Evolutionary conservation across 805 yeast genomes (phyloP).

Genomic region (Yarrowia phangngaensis): DNA sequence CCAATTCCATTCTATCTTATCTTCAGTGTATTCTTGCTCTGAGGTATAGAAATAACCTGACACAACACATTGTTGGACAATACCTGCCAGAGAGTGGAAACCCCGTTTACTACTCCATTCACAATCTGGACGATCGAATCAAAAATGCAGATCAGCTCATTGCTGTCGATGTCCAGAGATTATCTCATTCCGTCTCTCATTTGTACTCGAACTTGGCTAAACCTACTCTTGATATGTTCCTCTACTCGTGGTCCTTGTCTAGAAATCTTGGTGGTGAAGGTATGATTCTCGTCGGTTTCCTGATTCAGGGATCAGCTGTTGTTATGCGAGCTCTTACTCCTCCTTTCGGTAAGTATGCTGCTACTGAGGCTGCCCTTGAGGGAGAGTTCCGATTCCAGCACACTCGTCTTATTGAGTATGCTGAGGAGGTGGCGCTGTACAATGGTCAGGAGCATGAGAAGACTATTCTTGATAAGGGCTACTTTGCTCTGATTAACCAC

Average conservation of each 20-base stretch:
- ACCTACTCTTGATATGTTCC: constrained; percentile 71
- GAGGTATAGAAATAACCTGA: constrained; percentile 58
- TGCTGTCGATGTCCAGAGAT: constrained; percentile 72
- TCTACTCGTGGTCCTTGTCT: constrained; percentile 75
- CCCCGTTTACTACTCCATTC: constrained; percentile 69
- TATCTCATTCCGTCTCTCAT: constrained; percentile 65
- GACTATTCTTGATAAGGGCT: constrained; percentile 70
- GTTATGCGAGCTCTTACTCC: constrained; percentile 76
- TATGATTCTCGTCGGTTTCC: constrained; percentile 67
- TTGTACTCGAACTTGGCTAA: constrained; percentile 80
- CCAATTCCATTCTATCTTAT: constrained; percentile 59
- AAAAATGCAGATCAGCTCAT: constrained; percentile 79
- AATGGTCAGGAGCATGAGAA: constrained; percentile 78
- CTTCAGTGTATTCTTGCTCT: constrained; percentile 41
- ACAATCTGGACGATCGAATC: constrained; percentile 55
- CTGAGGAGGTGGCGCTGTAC: constrained; percentile 83
- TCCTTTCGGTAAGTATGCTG: constrained; percentile 77
- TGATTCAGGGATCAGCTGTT: constrained; percentile 77
- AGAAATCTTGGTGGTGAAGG: constrained; percentile 55
- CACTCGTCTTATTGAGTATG: constrained; percentile 70
- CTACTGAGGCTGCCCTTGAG: constrained; percentile 72
- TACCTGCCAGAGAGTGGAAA: constrained; percentile 65
- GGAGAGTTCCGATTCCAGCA: constrained; percentile 81
- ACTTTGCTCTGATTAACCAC: constrained; percentile 76
- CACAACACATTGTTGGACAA: constrained; percentile 58